Conservation (phyloP, 1,284 basidiomycete genomes). For the Puccinia polysora region DNA sequence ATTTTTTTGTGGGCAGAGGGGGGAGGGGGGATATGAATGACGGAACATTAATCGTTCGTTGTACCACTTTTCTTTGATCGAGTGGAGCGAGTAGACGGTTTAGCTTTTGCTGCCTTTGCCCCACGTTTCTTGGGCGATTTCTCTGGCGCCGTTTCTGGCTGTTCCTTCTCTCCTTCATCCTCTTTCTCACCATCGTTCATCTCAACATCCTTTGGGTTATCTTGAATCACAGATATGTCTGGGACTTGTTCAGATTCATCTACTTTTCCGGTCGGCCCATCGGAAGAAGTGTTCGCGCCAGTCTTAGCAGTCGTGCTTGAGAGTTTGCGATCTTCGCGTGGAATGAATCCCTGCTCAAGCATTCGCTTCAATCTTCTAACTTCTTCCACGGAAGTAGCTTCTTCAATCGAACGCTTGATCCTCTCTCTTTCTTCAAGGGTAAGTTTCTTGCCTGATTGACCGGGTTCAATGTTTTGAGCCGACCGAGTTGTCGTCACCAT, state of each 20-base stretch:
- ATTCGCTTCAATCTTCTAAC: slow-evolving; percentile 79
- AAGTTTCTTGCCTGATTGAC: slow-evolving; percentile 66
- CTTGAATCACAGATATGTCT: not conserved
- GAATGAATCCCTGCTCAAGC: slow-evolving; percentile 65
- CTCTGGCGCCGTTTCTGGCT: not conserved
- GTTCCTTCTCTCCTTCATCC: too few species aligned
- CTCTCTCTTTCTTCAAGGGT: slow-evolving; percentile 85
- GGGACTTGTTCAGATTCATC: not conserved
- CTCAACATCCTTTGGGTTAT: not conserved
- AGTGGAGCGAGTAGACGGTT: not conserved
- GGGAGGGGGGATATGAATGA: too few species aligned
- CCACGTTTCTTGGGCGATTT: not conserved
- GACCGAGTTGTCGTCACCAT: slow-evolving; percentile 59
- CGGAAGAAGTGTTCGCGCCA: not conserved
- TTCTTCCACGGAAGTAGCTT: slow-evolving; percentile 84
- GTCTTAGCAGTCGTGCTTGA: not conserved
- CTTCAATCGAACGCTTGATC: slow-evolving; percentile 82
- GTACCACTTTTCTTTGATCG: not conserved
- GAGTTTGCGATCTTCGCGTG: slow-evolving; percentile 6
- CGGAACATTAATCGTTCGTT: not conserved
- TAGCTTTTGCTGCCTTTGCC: not conserved
- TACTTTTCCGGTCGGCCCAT: not conserved
- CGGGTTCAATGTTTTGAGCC: slow-evolving; percentile 45
- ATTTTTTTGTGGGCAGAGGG: too few species aligned
- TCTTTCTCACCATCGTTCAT: not conserved